Percentiles rank a stretch among this genome's conserved stretches.
phyloP scores from a whole-genome alignment of 2,329 filamentous ascomycete species.

The Dichotomopilus funicola region DNA sequence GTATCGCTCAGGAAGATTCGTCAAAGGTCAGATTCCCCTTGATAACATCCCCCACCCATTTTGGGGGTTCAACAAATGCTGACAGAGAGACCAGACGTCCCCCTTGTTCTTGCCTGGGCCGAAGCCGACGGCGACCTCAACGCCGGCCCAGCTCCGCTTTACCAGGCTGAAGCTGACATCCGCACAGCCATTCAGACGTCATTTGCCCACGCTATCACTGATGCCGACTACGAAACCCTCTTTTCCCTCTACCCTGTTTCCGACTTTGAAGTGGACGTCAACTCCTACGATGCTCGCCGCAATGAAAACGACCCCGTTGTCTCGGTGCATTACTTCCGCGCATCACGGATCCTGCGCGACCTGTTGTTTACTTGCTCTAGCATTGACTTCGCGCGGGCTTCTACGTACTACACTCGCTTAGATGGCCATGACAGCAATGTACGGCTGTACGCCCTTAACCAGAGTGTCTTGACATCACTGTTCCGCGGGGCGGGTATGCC shows the following conservation, averaged over 20 bases:
- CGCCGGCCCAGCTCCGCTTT: slow-evolving; percentile 16
- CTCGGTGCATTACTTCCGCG: too few relatives aligned
- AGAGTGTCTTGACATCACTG: slow-evolving; percentile 25
- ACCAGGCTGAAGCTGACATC: neutral
- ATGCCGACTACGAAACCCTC: too few relatives aligned
- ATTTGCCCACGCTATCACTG: too few relatives aligned
- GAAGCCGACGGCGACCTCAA: slow-evolving; percentile 27
- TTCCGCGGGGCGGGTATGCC: slow-evolving; percentile 24
- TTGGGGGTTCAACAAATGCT: neutral
- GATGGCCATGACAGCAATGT: slow-evolving; percentile 12
- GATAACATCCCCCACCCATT: neutral
- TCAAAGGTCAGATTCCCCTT: neutral
- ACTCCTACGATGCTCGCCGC: too few relatives aligned
- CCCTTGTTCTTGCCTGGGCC: slow-evolving; percentile 25
- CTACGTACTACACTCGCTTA: neutral
- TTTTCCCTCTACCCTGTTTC: too few relatives aligned
- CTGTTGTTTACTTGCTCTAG: neutral
- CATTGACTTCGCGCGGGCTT: neutral
- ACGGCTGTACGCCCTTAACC: slow-evolving; percentile 26
- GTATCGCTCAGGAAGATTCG: neutral
- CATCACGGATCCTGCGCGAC: too few relatives aligned
- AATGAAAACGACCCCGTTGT: too few relatives aligned
- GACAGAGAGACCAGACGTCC: slow-evolving; percentile 14
- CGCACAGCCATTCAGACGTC: too few relatives aligned
- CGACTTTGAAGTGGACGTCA: too few relatives aligned